These are phyloP conservation scores for Thalassiosira mediterranea DNA, from an alignment of 352 stramenopile species.

Conservation along the genomic window DNA sequence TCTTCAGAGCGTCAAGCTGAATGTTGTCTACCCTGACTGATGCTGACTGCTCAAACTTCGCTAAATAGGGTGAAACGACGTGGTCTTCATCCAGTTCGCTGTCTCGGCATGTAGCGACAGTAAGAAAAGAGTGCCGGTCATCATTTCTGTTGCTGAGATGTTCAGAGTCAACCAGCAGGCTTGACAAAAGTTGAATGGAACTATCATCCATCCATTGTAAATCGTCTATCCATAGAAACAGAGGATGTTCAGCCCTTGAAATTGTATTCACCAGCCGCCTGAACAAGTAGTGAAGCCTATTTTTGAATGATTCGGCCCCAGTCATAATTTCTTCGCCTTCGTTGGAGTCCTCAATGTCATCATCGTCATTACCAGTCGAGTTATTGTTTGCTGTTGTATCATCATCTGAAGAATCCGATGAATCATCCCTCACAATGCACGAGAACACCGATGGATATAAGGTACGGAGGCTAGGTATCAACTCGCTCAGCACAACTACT, in stretches of 20 bases:
- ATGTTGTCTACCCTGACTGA: too few relatives aligned
- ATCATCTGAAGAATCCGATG: too few relatives aligned
- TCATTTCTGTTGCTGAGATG: too few relatives aligned
- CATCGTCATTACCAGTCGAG: not conserved
- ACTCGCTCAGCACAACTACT: slow-evolving; percentile 22
- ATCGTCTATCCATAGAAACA: slow-evolving; percentile 23
- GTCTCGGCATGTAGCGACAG: too few relatives aligned
- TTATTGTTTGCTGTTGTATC: slow-evolving; percentile 1
- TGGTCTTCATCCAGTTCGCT: too few relatives aligned
- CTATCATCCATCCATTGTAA: slow-evolving; percentile 26
- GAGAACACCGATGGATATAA: slow-evolving; percentile 11
- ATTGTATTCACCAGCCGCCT: slow-evolving; percentile 12
- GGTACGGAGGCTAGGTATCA: slow-evolving; percentile 20
- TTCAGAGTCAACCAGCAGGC: slow-evolving; percentile 19
- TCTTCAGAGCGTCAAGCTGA: too few relatives aligned
- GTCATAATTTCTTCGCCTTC: too few relatives aligned
- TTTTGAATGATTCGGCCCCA: slow-evolving; percentile 12
- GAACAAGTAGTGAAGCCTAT: slow-evolving; percentile 25
- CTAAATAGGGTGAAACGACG: too few relatives aligned
- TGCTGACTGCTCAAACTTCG: too few relatives aligned
- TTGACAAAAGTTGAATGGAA: slow-evolving; percentile 17
- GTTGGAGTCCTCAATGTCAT: too few relatives aligned
- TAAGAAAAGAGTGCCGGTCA: too few relatives aligned
- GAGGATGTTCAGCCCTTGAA: slow-evolving; percentile 14
- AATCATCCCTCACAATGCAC: slow-evolving; percentile 20